These are phyloP conservation scores for Ceraceosorus bombacis DNA, from an alignment of 1,284 basidiomycete species.

Conservation along the genomic window DNA sequence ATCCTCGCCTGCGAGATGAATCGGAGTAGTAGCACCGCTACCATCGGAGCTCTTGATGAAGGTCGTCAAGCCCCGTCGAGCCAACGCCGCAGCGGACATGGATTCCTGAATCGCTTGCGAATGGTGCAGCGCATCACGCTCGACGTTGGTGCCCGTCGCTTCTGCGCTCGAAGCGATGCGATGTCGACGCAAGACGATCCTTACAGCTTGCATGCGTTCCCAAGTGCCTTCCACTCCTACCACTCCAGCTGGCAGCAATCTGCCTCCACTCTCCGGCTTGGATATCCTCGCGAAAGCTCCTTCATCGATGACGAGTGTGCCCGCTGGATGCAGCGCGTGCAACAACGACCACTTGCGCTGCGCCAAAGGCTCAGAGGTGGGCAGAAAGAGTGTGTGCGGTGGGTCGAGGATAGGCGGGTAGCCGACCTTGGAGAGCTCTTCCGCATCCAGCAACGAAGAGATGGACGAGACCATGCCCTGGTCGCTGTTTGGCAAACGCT, in stretches of 20 bases:
- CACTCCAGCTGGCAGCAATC: slow-evolving; percentile 83
- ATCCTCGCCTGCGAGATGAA: neutral
- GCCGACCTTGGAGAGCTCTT: slow-evolving; percentile 24
- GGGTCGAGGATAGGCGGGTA: slow-evolving; percentile 50
- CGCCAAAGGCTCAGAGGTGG: slow-evolving; percentile 66
- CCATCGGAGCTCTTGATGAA: slow-evolving; percentile 16
- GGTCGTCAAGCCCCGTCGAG: neutral
- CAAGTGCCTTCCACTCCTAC: slow-evolving; percentile 77
- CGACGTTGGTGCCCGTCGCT: neutral
- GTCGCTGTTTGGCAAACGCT: neutral
- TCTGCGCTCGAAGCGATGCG: too few species aligned
- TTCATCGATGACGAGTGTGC: slow-evolving; percentile 76
- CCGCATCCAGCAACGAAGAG: slow-evolving; percentile 15
- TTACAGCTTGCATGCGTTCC: slow-evolving; percentile 86
- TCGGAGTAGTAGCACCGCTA: neutral
- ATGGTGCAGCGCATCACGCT: too few species aligned
- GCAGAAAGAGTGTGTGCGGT: slow-evolving; percentile 79
- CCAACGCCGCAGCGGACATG: neutral
- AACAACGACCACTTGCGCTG: slow-evolving; percentile 92
- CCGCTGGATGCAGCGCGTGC: slow-evolving; percentile 81
- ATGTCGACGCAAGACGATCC: slow-evolving; percentile 61
- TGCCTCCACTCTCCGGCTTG: slow-evolving; percentile 74
- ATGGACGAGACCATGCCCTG: slow-evolving; percentile 22
- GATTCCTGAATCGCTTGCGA: neutral
- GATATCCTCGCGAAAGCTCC: slow-evolving; percentile 82